Evolutionary conservation across 2,329 filamentous ascomycete species (phyloP), one percentile per base, ranked within the genome.

Genomic region (Pyricularia sp.): DNA sequence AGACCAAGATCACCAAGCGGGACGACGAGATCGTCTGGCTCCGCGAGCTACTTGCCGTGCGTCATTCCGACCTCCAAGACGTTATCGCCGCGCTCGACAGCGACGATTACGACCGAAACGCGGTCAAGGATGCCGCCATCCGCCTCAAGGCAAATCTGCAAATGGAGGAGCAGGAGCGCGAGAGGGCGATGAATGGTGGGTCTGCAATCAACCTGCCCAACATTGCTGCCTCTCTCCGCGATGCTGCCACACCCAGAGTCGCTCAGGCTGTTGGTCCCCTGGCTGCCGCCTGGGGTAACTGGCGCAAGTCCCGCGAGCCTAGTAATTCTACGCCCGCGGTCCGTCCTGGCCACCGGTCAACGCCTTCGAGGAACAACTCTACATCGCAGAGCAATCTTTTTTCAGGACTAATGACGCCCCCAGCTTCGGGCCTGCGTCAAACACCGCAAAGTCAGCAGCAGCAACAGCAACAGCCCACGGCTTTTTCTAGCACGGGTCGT

Each of bases 81-180:
- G 92, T 99, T 70, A 94, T 98, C 76, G 85, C 85, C 67, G 89
- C 91, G 6, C 84, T 98, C 31, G 90, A 90, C 2, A 85, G 89
- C 71, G 90, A 93, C 4, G 82, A 85, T 30, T 95, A 92, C 76
- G 90, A 98, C 77, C 87, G 88, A 69, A 88, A 93, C 71, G 85
- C 87, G 6, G 91, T 97, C 72, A 92, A 92, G 74, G 94, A 98
- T 76, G 93, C 94, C 6, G 92, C 93, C 50, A 98, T 98, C 73
- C 90, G 95, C 68, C 89, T 99, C 70, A 92, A 93, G 77, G 92
- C 95, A 17, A 97, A 97, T 75, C 84, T 99, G 50, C 93, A 98
- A 77, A 99, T 99, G 95, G 94, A 99, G 78, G 92, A 96, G 77
- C 93, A 97, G 77, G 94, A 97, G 79, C 92, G 93, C 67, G 94